Evolutionary conservation across 73 alveolate genomes (phyloP), one percentile per base, ranked within the genome.

Genomic region (Symbiodinium pilosum): DNA sequence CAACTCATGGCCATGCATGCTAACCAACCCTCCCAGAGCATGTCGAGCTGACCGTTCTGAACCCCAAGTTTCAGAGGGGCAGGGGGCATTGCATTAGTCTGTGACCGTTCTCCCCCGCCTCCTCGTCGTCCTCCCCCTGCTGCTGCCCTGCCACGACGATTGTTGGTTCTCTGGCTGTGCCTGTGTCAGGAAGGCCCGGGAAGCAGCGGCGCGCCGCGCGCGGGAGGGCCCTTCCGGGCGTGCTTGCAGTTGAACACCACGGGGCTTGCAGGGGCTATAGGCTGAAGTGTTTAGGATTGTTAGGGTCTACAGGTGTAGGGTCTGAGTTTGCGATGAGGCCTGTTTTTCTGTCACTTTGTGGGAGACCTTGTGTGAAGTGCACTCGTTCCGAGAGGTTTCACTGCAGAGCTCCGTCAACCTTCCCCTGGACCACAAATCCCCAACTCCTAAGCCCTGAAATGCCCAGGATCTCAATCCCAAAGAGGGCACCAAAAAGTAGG

Each of bases 171-270:
- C 69, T 5, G 69, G 11, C 26, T 52, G 4, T 12, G 30, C n/a
- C 30, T 12, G 7, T 30, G 16, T 30, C 77, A 64, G 77, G 77
- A 64, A 36, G 77, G 77, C 40, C 77, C 77, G 9, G 77, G 77
- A 3, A 54, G 71, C n/a, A 47, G 59, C 36, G 36, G 32, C 16
- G 36, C 30, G 32, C 77, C 77, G 28, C 77, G 77, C 28, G 77
- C 38, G 40, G 77, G 77, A 64, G 77, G 77, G 77, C 41, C 77
- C 36, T n/a, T n/a, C n/a, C n/a, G n/a, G n/a, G n/a, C n/a, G n/a
- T n/a, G n/a, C n/a, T n/a, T n/a, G n/a, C n/a, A n/a, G n/a, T n/a
- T n/a, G n/a, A n/a, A n/a, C n/a, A n/a, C n/a, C n/a, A n/a, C n/a
- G n/a, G n/a, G n/a, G n/a, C n/a, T n/a, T n/a, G n/a, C n/a, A n/a